Base-by-base conservation (phyloP, 345 rosid species). In the Brassica incana region DNA sequence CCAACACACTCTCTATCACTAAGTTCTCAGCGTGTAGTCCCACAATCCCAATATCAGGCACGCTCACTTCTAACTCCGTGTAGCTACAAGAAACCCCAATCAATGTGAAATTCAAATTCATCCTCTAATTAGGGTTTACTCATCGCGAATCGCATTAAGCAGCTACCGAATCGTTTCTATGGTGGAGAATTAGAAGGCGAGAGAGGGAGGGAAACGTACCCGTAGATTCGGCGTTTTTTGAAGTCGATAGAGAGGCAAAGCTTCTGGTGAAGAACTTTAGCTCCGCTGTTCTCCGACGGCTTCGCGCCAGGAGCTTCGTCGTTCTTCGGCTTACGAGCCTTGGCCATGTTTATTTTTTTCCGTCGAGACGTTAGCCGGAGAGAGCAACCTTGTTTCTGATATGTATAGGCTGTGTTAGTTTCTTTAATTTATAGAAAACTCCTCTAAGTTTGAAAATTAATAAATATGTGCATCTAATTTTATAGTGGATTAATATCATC, bases 11-110 rank as follows among this genome's bases (percentile, higher is more conserved):
- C 85, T 89, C 92, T 0, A 95, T 93, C 36, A 89, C 99, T 78
- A 95, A 86, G 75, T 95, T 93, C 89, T 95, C 98, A 36, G 98
- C 98, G 54, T 90, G 90, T 73, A 95, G 82, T 32, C 97, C 99
- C 20, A 90, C 97, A 12, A 95, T 83, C 8, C 98, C 99, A 2
- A 95, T 93, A 75, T 95, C 98, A 23, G 99, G 99, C 15, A 95
- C 99, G 25, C 74, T 86, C 54, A 95, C 92, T 83, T 95, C 98
- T 77, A 95, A 84, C 86, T 95, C 94, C 10, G 99, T 91, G 81
- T 89, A 93, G 27, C 99, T 92, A 79, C 43, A 69, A 3, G 18
- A 67, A 66, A 29, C 30, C 23, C 36, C 36, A 45, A 45, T 45
- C 54, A 45, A 45, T 33, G 36, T 7, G 36, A 33, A 45, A 25